Base-by-base conservation (phyloP, 495 filamentous ascomycete genomes). In the Annulohypoxylon nitens region DNA sequence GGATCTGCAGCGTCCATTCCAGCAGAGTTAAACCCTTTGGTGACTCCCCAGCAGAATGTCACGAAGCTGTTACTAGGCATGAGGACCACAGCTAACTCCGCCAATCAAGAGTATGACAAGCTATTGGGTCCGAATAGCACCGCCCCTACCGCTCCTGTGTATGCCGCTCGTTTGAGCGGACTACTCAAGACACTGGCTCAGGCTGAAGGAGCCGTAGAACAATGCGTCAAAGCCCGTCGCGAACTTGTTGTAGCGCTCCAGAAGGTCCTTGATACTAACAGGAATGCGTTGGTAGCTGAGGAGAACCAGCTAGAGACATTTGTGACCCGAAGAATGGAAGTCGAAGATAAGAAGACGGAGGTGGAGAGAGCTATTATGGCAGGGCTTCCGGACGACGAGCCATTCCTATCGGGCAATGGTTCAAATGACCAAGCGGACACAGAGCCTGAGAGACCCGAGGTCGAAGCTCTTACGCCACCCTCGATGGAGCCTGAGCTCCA, bases 281-380 rank as follows among this genome's bases (percentile, higher is more conserved):
- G 90, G n/a, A 83, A 86, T 0, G 89, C 90, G 2, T 81, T 97
- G 1, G 82, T 83, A 1, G 83, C 79, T 14, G 96, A 99, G 54
- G 88, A 96, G 73, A 78, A 82, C 4, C 82, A 91, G 10, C 83
- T 88, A 11, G 76, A 84, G 5, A 85, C 90, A 14, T 78, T 98
- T 14, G 77, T 82, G 6, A 83, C 83, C 16, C 89, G 90, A 53
- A 91, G 89, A 70, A 79, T 83, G 2, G 87, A 87, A 25, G 91
- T 93, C 0, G 96, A 97, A 71, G 75, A 80, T 2, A 92, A 92
- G 78, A 96, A 95, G 78, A 88, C 87, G 41, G 92, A 95, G 5
- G 93, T 99, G 8, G 96, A 99, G 81, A 88, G 94, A 69, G 90
- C 88, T 33, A 98, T 98, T 64, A 91, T 98, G 86, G 86, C 90